phyloP scores from a whole-genome alignment of 2,329 filamentous ascomycete genomes.

The Paraconiothyrium brasiliense region DNA sequence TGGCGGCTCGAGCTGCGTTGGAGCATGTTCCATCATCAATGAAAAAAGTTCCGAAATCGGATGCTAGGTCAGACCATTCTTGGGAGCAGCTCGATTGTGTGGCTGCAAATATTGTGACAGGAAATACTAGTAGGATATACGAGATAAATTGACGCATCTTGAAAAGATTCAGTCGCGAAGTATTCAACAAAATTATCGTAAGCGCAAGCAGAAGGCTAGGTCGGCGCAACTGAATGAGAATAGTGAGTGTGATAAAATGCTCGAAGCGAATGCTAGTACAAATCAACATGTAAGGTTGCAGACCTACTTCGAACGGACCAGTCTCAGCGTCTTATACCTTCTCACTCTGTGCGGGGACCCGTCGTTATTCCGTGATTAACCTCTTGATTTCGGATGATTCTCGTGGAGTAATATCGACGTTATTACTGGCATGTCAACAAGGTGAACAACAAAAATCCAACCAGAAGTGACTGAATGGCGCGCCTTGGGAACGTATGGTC shows the following conservation, averaged over 20 bases:
- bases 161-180: background rate
- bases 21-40: conserved; percentile 13
- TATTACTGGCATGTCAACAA: background rate
- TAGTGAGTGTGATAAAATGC: background rate
- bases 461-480: background rate
- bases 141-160: background rate
- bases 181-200: background rate
- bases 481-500: background rate
- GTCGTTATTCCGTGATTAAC: conserved; percentile 4
- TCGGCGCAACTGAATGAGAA: background rate
- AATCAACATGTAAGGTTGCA: background rate
- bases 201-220: background rate
- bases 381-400: background rate
- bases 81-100: conserved; percentile 13
- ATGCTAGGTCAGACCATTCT: conserved; percentile 14
- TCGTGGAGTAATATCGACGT: background rate
- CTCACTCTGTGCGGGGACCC: conserved; percentile 9
- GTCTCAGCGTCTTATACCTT: background rate
- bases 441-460: background rate
- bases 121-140: background rate
- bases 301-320: background rate
- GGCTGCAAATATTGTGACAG: background rate
- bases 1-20: conserved; percentile 19
- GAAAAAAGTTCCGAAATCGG: conserved; percentile 10
- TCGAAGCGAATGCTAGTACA: background rate